Conservation (phyloP, 345 rosid species). For the Trapa incisa region DNA sequence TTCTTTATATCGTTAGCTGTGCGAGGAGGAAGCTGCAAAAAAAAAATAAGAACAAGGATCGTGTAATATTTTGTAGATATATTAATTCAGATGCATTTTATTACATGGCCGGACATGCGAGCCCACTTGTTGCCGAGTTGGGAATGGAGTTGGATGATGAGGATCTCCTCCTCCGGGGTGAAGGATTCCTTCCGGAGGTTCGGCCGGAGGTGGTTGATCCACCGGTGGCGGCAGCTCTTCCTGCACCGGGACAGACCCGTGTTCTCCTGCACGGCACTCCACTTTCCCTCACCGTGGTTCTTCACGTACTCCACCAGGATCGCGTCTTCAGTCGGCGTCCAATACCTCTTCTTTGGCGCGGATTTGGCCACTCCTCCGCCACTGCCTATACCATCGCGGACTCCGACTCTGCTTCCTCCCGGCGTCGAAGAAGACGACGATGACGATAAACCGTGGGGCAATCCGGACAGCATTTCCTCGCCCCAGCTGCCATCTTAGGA, state of each 20-base stretch:
- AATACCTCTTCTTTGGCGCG: conserved; percentile 17
- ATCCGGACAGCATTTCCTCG: not conserved
- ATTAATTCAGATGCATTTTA: not conserved
- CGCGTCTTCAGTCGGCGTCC: conserved; percentile 16
- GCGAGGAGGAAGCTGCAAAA: conserved; percentile 37
- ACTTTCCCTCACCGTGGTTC: conserved; percentile 16
- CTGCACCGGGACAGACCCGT: conserved; percentile 12
- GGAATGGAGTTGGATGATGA: conserved; percentile 14
- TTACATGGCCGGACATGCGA: conserved; percentile 17
- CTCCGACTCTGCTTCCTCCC: not conserved
- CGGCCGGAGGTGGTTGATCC: conserved; percentile 17
- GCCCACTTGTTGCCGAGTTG: conserved; percentile 19
- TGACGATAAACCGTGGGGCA: not conserved
- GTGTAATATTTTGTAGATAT: too few relatives aligned
- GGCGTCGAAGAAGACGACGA: conserved; percentile 6
- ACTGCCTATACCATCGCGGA: too few relatives aligned
- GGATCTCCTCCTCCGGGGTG: conserved; percentile 15
- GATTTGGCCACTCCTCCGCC: not conserved
- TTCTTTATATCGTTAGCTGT: conserved; percentile 66
- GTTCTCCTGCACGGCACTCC: conserved; percentile 19
- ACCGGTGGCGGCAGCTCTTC: conserved; percentile 19
- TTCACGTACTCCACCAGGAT: conserved; percentile 15
- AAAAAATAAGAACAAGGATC: not conserved
- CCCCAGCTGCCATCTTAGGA: not conserved
- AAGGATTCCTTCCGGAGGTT: conserved; percentile 15